Base-by-base conservation (phyloP, 202 grass and related monocot genomes). In the Elaeis oleifera region DNA sequence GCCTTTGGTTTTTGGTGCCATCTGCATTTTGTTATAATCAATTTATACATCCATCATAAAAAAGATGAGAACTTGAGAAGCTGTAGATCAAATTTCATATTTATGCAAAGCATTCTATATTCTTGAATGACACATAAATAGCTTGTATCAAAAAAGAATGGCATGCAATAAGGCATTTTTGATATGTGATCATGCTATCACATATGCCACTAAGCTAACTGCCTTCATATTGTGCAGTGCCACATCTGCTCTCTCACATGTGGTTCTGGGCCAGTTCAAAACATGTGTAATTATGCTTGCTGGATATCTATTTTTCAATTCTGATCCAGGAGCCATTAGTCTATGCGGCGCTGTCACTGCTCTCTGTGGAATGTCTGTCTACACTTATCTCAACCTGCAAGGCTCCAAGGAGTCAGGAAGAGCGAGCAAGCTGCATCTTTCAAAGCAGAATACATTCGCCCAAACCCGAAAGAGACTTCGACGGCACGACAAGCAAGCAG, bases 211-310 rank as follows among this genome's bases (percentile, higher is more conserved):
- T 0, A 4, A 36, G 64, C 49, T 64, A 6, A 51, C 36, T 56
- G 56, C 29, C 23, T 68, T 75, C 76, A 27, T 25, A 58, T 57
- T 51, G 70, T 70, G 61, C 88, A 96, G 90, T 75, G 90, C 90
- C 59, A 96, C 90, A 36, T 96, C 90, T 5, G 86, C 90, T 53
- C 77, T 83, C 4, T 82, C 90, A 72, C 90, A 96, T 51, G 90
- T 96, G 28, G 86, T 96, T 68, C 67, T 96, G 39, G 90, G 90
- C 18, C 90, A 96, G 55, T 96, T 96, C 78, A 96, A 96, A 78
- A 96, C 86, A 27, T 68, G 79, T 64, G 83, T 90, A 39, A 96
- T 96, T 67, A 80, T 96, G 90, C 81, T 96, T 1, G 78, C 78
- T 31, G 79, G 83, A 59, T 96, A 88, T 80, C 51, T 90, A 71